A percentile compares a stretch with the other conserved stretches of the same genome.
These are phyloP conservation scores for Acacia concinna DNA, from an alignment of 331 rosid species.

Conservation along the genomic window DNA sequence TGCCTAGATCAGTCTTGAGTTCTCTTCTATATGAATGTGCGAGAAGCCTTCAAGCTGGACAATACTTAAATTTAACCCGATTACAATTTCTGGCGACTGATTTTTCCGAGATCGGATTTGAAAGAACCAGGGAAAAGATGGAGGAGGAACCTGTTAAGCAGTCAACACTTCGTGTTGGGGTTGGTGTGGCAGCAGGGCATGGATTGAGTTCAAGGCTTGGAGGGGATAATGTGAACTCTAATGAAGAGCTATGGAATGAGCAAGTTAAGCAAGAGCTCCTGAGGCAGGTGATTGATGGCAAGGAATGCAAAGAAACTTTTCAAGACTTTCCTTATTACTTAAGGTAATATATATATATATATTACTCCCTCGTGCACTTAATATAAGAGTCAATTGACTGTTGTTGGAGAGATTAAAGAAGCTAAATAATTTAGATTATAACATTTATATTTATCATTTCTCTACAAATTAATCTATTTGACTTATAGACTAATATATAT, in stretches of 20 bases:
- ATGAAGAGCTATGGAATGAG: conserved; percentile 40
- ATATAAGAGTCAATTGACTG: too few relatives aligned
- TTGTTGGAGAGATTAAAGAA: too few relatives aligned
- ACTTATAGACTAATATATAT: too few relatives aligned
- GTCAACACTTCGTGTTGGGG: conserved; percentile 94
- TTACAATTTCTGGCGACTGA: too few relatives aligned
- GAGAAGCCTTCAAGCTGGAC: too few relatives aligned
- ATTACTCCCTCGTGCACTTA: too few relatives aligned
- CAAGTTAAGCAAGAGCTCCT: conserved; percentile 69
- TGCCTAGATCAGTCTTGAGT: too few relatives aligned
- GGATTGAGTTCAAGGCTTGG: conserved; percentile 79
- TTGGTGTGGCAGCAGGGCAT: conserved; percentile 88
- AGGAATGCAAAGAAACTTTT: conserved; percentile 55
- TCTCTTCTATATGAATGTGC: too few relatives aligned
- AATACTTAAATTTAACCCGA: too few relatives aligned
- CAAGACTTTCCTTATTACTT: conserved; percentile 84
- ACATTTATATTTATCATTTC: too few relatives aligned
- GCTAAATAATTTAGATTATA: too few relatives aligned
- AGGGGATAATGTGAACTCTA: conserved; percentile 50
- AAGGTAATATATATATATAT: conserved; percentile 46
- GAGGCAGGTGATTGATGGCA: conserved; percentile 62
- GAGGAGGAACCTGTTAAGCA: conserved; percentile 82
- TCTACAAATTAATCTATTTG: too few relatives aligned
- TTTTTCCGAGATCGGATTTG: neutral
- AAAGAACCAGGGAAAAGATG: conserved; percentile 37